phyloP scores from a whole-genome alignment of 305 asterid species.

The Fraxinus nigra region DNA sequence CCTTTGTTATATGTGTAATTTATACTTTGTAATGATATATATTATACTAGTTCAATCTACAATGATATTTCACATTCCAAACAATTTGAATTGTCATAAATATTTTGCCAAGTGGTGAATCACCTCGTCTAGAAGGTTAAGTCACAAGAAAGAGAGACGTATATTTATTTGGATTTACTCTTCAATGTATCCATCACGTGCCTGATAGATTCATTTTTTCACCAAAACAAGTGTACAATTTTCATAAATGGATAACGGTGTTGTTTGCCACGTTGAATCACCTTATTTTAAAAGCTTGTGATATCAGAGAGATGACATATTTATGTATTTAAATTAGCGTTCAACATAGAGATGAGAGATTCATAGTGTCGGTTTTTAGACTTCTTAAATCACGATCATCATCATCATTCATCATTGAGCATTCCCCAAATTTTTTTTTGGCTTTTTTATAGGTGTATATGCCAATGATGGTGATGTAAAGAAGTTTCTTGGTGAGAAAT shows the following conservation, averaged over 20 bases:
- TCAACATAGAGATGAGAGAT: background rate
- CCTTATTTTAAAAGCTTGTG: background rate
- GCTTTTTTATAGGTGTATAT: slow-evolving; percentile 57
- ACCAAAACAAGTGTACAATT: background rate
- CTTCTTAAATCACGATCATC: background rate
- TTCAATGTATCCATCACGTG: background rate
- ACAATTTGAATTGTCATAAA: background rate
- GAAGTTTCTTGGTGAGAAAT: slow-evolving; percentile 51
- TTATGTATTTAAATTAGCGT: background rate
- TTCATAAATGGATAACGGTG: background rate
- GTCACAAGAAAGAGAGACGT: background rate
- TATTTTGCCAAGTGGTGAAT: background rate
- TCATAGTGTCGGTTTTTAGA: background rate
- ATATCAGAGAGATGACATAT: background rate
- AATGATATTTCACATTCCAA: background rate
- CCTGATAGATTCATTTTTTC: background rate
- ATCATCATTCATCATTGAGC: background rate
- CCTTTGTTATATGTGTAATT: background rate
- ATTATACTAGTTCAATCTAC: background rate
- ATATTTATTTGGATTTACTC: background rate
- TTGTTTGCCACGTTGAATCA: background rate
- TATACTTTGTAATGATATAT: background rate
- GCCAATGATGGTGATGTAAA: slow-evolving; percentile 70
- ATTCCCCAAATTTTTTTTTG: background rate
- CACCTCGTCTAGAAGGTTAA: background rate